Percentiles rank a stretch among this genome's conserved stretches.
Evolutionary conservation across 2,329 filamentous ascomycete genomes (phyloP).

Genomic region (Microsporum ferrugineum): DNA sequence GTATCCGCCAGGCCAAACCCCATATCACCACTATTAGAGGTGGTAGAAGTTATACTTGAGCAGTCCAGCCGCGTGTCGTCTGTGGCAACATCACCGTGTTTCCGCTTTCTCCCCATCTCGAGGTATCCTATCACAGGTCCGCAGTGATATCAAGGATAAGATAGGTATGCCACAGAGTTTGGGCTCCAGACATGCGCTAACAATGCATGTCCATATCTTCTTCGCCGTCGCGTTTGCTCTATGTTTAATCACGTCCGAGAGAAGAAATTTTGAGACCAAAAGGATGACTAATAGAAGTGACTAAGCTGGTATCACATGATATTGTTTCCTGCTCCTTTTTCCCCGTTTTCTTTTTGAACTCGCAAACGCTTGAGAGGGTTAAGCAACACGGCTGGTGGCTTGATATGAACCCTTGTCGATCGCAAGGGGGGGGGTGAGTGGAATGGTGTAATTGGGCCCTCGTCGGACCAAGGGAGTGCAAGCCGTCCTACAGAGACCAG

Average conservation of each 20-base stretch:
- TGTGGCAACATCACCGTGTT: slow-evolving; percentile 5
- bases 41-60: not conserved
- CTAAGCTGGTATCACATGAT: not conserved
- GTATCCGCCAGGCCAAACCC: slow-evolving; percentile 25
- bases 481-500: not conserved
- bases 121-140: not conserved
- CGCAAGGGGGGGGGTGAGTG: not conserved
- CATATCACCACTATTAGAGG: slow-evolving; percentile 5
- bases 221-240: not conserved
- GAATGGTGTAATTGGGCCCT: not conserved
- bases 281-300: not conserved
- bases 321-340: not conserved
- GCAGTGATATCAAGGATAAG: not conserved
- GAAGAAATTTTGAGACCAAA: not conserved
- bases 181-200: not conserved
- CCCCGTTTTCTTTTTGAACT: not conserved
- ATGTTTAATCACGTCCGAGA: not conserved
- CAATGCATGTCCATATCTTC: not conserved
- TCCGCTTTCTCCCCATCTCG: slow-evolving; percentile 12
- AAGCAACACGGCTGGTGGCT: not conserved
- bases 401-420: not conserved
- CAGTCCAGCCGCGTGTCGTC: not conserved
- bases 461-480: not conserved
- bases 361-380: not conserved
- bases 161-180: not conserved